Base-by-base conservation (phyloP, 2,329 filamentous ascomycete genomes). In the Cladosporium sp. region DNA sequence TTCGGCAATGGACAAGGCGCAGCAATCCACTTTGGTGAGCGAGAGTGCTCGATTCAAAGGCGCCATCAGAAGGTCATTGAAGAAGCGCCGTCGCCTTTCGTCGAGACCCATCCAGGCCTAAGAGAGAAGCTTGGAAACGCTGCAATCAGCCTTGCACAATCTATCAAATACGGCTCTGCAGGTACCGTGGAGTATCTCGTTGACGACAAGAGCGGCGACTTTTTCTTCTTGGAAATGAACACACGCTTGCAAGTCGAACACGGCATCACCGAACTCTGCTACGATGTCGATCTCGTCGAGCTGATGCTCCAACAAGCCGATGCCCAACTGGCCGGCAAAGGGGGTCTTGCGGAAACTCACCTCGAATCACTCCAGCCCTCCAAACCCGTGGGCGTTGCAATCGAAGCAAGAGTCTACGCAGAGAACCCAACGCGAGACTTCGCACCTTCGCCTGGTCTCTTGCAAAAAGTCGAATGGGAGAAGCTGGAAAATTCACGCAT, bases 171-270 rank as follows among this genome's bases (percentile, higher is more conserved):
- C 62, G 85, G 86, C n/a, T 89, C 87, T 6, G 90, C 89, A 7
- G 90, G 90, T 1, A 96, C 90, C 0, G 86, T 96, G 17, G 90
- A 96, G 70, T 96, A 91, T 64, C 86, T 96, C 38, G 84, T 95
- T 4, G 89, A 96, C 68, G 87, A 89, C 64, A 83, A 88, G 60
- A 84, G 83, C 5, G 87, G 84, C 42, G 80, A 86, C 38, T 96
- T 93, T 68, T 96, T 78, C 69, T 82, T 81, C 54, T 65, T 81
- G 0, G 79, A 81, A 58, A 80, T 82, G 77, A 82, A 81, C 56
- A 80, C 79, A 1, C 68, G 79, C 40, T 66, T 82, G 2, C 79
- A 82, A 54, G 79, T 82, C 5, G 79, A 82, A 59, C 79, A 82
- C 58, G 75, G 75, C 0, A 79, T 81, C 27, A 81, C 79, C 0